Evolutionary conservation across 257 asterid genomes (phyloP), one percentile per base, ranked within the genome.

Genomic region (Leptodermis oblonga): DNA sequence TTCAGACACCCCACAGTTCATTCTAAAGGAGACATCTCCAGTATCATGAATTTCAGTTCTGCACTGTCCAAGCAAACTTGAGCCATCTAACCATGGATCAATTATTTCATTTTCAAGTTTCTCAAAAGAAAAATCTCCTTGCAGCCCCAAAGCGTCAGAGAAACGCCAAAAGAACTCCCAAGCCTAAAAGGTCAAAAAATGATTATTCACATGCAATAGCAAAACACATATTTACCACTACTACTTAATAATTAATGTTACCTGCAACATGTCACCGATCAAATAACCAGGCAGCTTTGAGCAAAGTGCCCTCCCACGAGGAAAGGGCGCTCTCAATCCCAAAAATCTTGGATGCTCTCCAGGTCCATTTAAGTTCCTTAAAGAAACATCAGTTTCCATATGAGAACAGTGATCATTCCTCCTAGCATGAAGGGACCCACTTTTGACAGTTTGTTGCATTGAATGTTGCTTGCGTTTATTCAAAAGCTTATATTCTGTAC

Each of bases 201-300:
- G 37, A 37, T 65, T 74, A 71, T 77, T 85, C 76, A 69, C 34
- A 43, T 62, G 62, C 66, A 79, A 39, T 30, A 36, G 34, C 1
- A 65, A 71, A 33, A 39, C 65, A 49, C 20, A 72, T 15, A 58
- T 61, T 39, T 25, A 36, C 53, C 53, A 58, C 20, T 58, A 58
- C 41, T 58, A 58, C 41, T 64, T 15, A 13, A 28, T 18, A 76
- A 22, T 72, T 63, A 14, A 52, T 31, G 28, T 77, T 81, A 94
- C 99, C 98, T 91, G 92, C 71, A 94, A 84, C 61, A 92, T 82
- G 81, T 91, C 97, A 58, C 98, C 96, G 23, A 89, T 79, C 89
- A 94, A 79, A 80, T 80, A 83, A 2, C 85, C 67, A 61, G 99
- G 96, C 69, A 94, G 92, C 77, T 76, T 86, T 55, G 90, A 82